A percentile compares a stretch with the other conserved stretches of the same genome.
These are phyloP conservation scores for Mallotus japonicus DNA, from an alignment of 441 rosid species.

Conservation along the genomic window DNA sequence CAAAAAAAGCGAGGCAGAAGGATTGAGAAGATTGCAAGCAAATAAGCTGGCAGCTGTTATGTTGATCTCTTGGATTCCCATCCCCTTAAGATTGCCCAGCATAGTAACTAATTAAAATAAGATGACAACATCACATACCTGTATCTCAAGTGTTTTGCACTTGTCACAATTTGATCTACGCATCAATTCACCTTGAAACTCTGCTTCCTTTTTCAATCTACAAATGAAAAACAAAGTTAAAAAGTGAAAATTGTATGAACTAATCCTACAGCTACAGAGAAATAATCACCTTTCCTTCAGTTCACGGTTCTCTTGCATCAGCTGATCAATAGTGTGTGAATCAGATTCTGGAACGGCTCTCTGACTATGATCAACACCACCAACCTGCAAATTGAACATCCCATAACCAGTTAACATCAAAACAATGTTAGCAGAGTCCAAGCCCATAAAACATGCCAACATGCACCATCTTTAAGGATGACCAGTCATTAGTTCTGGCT, in stretches of 20 bases:
- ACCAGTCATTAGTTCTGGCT: not conserved
- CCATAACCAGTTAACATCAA: not conserved
- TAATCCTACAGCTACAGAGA: not conserved
- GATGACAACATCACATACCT: conserved; percentile 37
- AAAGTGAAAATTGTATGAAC: conserved; percentile 10
- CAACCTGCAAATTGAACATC: conserved; percentile 25
- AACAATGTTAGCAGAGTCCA: not conserved
- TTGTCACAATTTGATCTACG: conserved; percentile 41
- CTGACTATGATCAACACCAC: conserved; percentile 7
- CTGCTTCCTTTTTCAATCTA: conserved; percentile 49
- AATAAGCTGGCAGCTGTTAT: not conserved
- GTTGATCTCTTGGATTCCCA: not conserved
- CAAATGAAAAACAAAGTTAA: conserved; percentile 11
- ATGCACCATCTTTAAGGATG: not conserved
- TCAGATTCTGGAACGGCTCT: conserved; percentile 22
- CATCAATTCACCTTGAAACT: conserved; percentile 23
- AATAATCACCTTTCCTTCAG: conserved; percentile 53
- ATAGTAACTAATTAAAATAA: not conserved
- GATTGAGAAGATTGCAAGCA: not conserved
- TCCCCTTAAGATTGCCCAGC: not conserved
- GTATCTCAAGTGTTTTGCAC: conserved; percentile 47
- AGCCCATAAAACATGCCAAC: not conserved
- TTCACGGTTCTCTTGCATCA: conserved; percentile 57
- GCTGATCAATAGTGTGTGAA: conserved; percentile 27
- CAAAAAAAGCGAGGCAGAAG: not conserved